phyloP scores from a whole-genome alignment of 116 monocot genomes.

The Posidonia oceanica region DNA sequence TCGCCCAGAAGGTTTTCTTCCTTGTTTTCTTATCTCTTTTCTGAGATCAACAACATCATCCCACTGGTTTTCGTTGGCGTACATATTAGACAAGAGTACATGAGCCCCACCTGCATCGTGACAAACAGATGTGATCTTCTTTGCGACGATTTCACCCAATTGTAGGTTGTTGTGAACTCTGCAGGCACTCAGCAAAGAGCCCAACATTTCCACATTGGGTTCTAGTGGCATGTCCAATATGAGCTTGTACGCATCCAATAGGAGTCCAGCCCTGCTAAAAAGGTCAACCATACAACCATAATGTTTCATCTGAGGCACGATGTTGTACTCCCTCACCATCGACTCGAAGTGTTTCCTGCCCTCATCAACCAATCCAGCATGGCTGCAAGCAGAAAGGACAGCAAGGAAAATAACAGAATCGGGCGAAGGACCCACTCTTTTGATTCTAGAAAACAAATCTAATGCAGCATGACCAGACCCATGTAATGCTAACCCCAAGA shows the following conservation, averaged over 20 bases:
- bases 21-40: conserved; percentile 10
- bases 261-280: conserved; percentile 38
- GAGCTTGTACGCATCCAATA: conserved; percentile 30
- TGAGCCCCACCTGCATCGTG: conserved; percentile 27
- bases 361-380: conserved; percentile 44
- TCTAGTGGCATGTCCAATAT: conserved; percentile 33
- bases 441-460: conserved; percentile 27
- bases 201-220: conserved; percentile 42
- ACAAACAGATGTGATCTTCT: conserved; percentile 26
- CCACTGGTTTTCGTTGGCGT: conserved; percentile 42
- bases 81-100: conserved; percentile 59
- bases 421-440: conserved; percentile 14
- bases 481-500: conserved; percentile 37
- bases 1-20: conserved; percentile 31
- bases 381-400: conserved; percentile 63
- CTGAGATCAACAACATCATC: conserved; percentile 33
- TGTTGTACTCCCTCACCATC: conserved; percentile 29
- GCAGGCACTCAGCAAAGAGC: conserved; percentile 57
- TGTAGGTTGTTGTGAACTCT: conserved; percentile 31
- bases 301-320: conserved; percentile 43
- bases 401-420: conserved; percentile 46
- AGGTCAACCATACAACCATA: conserved; percentile 70
- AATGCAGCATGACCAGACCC: conserved; percentile 40
- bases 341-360: conserved; percentile 27
- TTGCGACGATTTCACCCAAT: conserved; percentile 28